phyloP scores from a whole-genome alignment of 345 rosid genomes.

The Citrus maxima region DNA sequence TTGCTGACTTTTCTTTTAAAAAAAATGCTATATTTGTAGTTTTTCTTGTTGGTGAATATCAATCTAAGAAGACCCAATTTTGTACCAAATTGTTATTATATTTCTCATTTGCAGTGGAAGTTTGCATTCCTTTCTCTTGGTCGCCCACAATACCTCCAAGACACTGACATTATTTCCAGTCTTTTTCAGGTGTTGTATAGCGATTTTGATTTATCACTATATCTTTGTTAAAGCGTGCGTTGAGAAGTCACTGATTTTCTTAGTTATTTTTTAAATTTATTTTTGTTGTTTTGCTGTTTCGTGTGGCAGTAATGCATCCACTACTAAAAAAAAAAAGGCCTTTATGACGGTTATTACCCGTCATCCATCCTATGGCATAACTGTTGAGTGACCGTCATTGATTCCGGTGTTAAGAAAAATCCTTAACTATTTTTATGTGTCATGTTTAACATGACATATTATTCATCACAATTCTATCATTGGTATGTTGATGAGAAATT shows the following conservation, averaged over 20 bases:
- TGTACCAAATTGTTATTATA: too few species aligned
- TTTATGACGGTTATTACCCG: too few species aligned
- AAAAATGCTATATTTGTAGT: not conserved
- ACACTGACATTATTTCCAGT: constrained; percentile 65
- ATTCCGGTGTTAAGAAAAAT: too few species aligned
- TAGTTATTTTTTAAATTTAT: too few species aligned
- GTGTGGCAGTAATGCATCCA: too few species aligned
- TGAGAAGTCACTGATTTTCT: not conserved
- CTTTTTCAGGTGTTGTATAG: constrained; percentile 68
- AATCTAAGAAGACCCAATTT: not conserved
- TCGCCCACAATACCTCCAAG: constrained; percentile 87
- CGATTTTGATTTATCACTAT: not conserved
- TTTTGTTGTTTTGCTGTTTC: too few species aligned
- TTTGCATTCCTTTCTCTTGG: constrained; percentile 89
- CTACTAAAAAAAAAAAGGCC: rapidly evolving
- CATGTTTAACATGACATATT: too few species aligned
- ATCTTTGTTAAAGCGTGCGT: not conserved
- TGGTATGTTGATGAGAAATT: too few species aligned
- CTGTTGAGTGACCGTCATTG: too few species aligned
- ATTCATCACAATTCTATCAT: too few species aligned
- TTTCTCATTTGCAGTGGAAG: constrained; percentile 66
- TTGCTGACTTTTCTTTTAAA: not conserved
- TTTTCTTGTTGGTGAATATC: not conserved
- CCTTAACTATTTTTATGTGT: too few species aligned
- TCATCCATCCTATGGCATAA: too few species aligned